phyloP scores from a whole-genome alignment of 2,329 filamentous ascomycete genomes.

The Pyrenophora teres region DNA sequence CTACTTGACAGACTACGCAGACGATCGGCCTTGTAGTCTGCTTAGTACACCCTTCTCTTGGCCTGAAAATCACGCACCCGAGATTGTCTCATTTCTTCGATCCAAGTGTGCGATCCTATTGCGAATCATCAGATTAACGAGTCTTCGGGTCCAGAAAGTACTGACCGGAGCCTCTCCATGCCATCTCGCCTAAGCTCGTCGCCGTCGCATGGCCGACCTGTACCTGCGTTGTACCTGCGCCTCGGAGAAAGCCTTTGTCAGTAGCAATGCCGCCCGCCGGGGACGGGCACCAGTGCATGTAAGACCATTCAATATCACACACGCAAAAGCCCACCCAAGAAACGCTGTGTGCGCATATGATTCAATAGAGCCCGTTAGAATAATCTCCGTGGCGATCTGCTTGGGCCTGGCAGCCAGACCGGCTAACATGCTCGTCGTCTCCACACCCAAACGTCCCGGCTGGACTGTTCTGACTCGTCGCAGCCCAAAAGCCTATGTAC shows the following conservation, averaged over 20 bases:
- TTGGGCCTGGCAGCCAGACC: not conserved
- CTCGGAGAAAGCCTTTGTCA: not conserved
- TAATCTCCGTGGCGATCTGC: slow-evolving; percentile 23
- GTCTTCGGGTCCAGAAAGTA: not conserved
- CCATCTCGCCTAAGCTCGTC: not conserved
- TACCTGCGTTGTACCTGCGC: not conserved
- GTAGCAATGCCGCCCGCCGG: not conserved
- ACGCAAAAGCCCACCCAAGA: slow-evolving; percentile 5
- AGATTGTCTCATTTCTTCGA: slow-evolving; percentile 3
- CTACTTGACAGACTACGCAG: slow-evolving; percentile 3
- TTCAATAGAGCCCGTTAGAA: slow-evolving; percentile 11
- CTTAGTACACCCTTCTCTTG: not conserved
- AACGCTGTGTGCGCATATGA: slow-evolving; percentile 1
- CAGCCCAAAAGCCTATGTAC: not conserved
- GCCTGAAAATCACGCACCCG: slow-evolving; percentile 2
- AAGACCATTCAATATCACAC: slow-evolving; percentile 4
- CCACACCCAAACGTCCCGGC: slow-evolving; percentile 7
- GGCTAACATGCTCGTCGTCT: slow-evolving; percentile 2
- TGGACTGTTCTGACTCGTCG: slow-evolving; percentile 8
- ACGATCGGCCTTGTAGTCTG: slow-evolving; percentile 3
- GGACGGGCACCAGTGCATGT: slow-evolving; percentile 1
- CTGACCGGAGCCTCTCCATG: not conserved
- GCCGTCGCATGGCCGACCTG: not conserved
- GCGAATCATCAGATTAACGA: not conserved
- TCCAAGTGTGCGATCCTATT: slow-evolving; percentile 2